phyloP scores from a whole-genome alignment of 139 green algal genomes.

The Raphidocelis subcapitata region DNA sequence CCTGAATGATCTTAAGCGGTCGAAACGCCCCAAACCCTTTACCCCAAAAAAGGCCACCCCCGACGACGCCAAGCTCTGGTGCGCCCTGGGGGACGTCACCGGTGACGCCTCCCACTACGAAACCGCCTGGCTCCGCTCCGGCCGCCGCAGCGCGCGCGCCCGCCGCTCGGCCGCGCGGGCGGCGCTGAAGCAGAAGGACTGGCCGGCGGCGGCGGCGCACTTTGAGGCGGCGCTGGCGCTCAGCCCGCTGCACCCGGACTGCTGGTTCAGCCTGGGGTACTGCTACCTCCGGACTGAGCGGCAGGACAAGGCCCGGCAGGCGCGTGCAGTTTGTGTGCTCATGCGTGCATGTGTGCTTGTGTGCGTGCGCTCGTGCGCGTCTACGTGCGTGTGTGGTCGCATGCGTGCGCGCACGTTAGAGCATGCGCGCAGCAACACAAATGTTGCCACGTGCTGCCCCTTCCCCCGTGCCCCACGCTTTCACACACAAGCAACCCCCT shows the following conservation, averaged over 20 bases:
- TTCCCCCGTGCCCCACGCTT: neutral
- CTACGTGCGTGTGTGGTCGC: neutral
- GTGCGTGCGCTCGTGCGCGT: neutral
- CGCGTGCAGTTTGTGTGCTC: neutral
- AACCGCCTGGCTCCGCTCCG: conserved; percentile 76
- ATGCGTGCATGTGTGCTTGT: neutral
- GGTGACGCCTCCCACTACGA: conserved; percentile 61
- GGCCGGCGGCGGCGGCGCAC: conserved; percentile 46
- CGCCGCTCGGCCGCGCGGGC: conserved; percentile 71
- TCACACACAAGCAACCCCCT: neutral
- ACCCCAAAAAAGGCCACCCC: conserved; percentile 48
- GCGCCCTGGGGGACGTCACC: conserved; percentile 86
- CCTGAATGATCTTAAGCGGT: neutral
- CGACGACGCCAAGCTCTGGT: conserved; percentile 83
- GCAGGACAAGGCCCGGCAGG: conserved; percentile 35
- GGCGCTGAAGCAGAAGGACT: conserved; percentile 51
- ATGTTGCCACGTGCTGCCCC: too few relatives aligned
- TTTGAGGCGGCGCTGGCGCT: conserved; percentile 80
- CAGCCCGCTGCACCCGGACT: conserved; percentile 82
- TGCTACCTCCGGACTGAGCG: conserved; percentile 53
- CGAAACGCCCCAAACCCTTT: too few relatives aligned
- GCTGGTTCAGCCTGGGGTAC: conserved; percentile 91
- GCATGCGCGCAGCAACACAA: too few relatives aligned
- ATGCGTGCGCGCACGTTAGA: neutral
- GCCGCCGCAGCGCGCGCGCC: conserved; percentile 59